Evolutionary conservation across 768 basidiomycete species (phyloP).

Genomic region (Tylopilus felleus): DNA sequence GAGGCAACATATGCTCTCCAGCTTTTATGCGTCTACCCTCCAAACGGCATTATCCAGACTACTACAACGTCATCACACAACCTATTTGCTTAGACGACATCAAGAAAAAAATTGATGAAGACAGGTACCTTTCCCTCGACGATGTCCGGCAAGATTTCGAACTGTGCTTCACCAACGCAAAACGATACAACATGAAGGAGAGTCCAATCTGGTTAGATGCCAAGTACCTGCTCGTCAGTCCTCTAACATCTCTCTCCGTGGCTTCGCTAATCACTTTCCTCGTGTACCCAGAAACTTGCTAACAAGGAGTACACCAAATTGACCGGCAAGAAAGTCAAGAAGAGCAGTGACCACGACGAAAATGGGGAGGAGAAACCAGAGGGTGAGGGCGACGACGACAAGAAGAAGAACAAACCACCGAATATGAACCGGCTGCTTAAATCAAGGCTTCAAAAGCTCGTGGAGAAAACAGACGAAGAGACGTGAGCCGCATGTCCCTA

Average conservation of each 20-base stretch:
- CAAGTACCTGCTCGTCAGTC: constrained; percentile 71
- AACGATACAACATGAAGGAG: constrained; percentile 76
- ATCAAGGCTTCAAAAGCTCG: constrained; percentile 64
- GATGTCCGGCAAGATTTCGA: constrained; percentile 72
- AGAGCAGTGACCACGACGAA: constrained; percentile 37
- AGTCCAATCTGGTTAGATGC: constrained; percentile 80
- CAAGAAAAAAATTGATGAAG: constrained; percentile 67
- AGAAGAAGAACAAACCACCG: constrained; percentile 50
- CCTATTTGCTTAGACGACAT: constrained; percentile 91
- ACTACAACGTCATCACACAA: constrained; percentile 72
- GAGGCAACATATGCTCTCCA: constrained; percentile 59
- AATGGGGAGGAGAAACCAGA: constrained; percentile 39
- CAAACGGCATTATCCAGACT: constrained; percentile 79
- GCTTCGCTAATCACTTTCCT: constrained; percentile 1
- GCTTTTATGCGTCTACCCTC: constrained; percentile 70
- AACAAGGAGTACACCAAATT: constrained; percentile 45
- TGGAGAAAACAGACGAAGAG: constrained; percentile 64
- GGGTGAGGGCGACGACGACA: constrained; percentile 45
- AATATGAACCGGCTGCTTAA: constrained; percentile 68
- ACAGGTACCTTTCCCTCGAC: constrained; percentile 58
- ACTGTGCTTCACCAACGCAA: constrained; percentile 76
- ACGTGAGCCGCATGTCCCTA: constrained; percentile 42
- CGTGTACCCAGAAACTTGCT: constrained; percentile 41
- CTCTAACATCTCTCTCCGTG: background rate
- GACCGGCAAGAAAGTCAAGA: constrained; percentile 41